phyloP scores from a whole-genome alignment of 352 stramenopile genomes.

The Globisporangium cylindrosporum region DNA sequence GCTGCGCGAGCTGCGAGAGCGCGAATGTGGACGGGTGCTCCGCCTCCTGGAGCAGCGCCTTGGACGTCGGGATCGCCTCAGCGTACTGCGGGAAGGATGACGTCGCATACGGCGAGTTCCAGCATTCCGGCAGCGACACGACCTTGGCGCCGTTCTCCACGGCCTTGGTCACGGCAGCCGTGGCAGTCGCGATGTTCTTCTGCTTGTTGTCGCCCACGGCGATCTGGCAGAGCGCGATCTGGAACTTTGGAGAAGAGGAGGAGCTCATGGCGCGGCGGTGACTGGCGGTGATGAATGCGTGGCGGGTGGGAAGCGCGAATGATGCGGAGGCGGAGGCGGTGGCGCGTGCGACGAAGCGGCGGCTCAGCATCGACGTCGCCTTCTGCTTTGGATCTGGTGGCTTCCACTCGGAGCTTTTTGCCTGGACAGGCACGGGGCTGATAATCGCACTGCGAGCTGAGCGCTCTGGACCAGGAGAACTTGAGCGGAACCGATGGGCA shows the following conservation, averaged over 20 bases:
- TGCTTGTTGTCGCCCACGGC: conserved; percentile 86
- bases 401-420: not conserved
- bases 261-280: conserved; percentile 34
- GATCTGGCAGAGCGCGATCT: conserved; percentile 96
- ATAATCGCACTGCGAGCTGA: not conserved
- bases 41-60: conserved; percentile 45
- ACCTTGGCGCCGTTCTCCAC: conserved; percentile 81
- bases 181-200: conserved; percentile 81
- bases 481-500: not conserved
- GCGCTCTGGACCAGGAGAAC: not conserved
- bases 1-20: conserved; percentile 87
- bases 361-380: not conserved
- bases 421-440: not conserved
- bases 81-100: conserved; percentile 97
- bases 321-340: not conserved
- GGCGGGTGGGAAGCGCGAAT: not conserved
- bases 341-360: conserved; percentile 2
- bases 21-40: conserved; percentile 86
- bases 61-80: conserved; percentile 90
- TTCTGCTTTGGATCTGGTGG: conserved; percentile 3
- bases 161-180: conserved; percentile 57
- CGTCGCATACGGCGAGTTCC: conserved; percentile 97
- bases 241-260: conserved; percentile 59
- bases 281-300: not conserved
- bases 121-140: conserved; percentile 94